phyloP scores from a whole-genome alignment of 768 basidiomycete species.

The Roridomyces roridus region DNA sequence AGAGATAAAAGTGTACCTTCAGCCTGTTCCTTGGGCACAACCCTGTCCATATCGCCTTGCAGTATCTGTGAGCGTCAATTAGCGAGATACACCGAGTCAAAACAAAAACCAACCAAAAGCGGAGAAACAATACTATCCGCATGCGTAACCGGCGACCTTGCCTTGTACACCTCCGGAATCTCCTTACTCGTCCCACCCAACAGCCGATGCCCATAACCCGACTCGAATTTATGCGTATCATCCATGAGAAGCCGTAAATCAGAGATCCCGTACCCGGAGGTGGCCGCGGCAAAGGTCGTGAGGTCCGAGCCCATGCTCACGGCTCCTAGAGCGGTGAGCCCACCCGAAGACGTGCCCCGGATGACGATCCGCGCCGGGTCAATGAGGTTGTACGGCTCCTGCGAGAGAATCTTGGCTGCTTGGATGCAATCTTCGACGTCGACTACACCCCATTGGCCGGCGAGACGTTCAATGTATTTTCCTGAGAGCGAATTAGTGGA shows the following conservation, averaged over 20 bases:
- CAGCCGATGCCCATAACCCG: constrained; percentile 50
- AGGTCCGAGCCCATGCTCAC: constrained; percentile 47
- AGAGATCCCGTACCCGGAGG: constrained; percentile 70
- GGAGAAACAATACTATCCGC: constrained; percentile 57
- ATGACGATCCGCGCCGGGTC: constrained; percentile 71
- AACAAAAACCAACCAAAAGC: constrained; percentile 47
- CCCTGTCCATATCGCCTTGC: constrained; percentile 54
- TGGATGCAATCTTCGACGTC: constrained; percentile 59
- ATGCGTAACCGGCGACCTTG: constrained; percentile 55
- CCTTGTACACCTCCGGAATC: constrained; percentile 50
- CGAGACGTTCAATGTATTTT: constrained; percentile 47
- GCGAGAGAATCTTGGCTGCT: constrained; percentile 47
- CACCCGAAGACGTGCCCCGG: constrained; percentile 77
- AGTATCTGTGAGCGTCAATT: constrained; percentile 44
- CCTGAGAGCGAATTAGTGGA: constrained; percentile 26
- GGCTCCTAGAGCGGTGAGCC: constrained; percentile 67
- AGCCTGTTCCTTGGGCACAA: constrained; percentile 28
- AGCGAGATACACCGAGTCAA: not conserved
- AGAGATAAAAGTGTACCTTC: constrained; percentile 7
- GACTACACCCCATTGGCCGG: constrained; percentile 61
- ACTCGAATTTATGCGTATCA: constrained; percentile 66
- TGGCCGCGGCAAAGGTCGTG: constrained; percentile 64
- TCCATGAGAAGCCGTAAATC: constrained; percentile 57
- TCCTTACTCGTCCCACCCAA: constrained; percentile 56
- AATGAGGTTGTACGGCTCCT: constrained; percentile 52